phyloP scores from a whole-genome alignment of 305 asterid genomes.

The Stenogyne calaminthoides region DNA sequence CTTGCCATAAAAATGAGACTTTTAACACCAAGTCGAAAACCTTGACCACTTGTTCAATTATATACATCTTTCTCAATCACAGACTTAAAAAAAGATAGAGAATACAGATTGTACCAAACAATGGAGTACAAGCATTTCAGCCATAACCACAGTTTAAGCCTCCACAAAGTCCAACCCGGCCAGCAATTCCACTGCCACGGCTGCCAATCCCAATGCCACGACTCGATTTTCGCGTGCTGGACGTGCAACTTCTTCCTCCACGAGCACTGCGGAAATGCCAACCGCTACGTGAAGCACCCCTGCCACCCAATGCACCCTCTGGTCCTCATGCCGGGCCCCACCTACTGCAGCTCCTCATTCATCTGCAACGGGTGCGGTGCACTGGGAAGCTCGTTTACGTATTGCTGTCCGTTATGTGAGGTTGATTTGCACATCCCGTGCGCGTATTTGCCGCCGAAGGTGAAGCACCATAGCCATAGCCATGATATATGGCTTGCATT shows the following conservation, averaged over 20 bases:
- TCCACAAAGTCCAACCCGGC: conserved; percentile 42
- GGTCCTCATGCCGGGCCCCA: conserved; percentile 53
- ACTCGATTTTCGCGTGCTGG: conserved; percentile 63
- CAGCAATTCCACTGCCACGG: conserved; percentile 59
- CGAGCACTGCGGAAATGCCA: conserved; percentile 73
- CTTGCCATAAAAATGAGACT: conserved; percentile 14
- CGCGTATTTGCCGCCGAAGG: conserved; percentile 54
- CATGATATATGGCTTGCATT: conserved; percentile 45
- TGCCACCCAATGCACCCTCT: conserved; percentile 60
- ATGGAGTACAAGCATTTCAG: conserved; percentile 90
- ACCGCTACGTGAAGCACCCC: conserved; percentile 62
- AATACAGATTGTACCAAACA: neutral
- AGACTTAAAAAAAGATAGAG: neutral
- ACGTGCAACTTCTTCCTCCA: conserved; percentile 71
- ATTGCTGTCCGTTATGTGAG: conserved; percentile 61
- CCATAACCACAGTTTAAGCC: conserved; percentile 54
- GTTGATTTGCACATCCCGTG: conserved; percentile 66
- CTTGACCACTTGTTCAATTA: conserved; percentile 22
- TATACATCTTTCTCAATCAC: conserved; percentile 21
- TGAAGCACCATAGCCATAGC: conserved; percentile 44
- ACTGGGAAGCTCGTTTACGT: conserved; percentile 55
- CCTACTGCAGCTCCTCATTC: conserved; percentile 67
- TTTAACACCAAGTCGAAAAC: neutral
- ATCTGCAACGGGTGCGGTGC: conserved; percentile 64
- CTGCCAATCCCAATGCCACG: conserved; percentile 46